Evolutionary conservation across 2,329 filamentous ascomycete species (phyloP).

Genomic region (Fusarium temperatum): DNA sequence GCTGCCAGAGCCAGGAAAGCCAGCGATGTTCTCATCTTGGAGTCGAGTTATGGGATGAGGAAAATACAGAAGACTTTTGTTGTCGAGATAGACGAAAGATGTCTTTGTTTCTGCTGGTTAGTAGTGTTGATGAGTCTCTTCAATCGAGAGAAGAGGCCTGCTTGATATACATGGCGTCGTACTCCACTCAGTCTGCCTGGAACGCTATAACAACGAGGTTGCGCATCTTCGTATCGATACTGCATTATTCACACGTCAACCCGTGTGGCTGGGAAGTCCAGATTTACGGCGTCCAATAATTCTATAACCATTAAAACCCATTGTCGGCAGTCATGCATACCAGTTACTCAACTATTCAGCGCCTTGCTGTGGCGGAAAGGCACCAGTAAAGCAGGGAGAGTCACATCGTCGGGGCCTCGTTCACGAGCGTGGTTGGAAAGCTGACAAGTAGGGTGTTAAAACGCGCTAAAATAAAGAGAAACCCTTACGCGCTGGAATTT

Average conservation of each 20-base stretch:
- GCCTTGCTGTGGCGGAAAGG: constrained; percentile 3
- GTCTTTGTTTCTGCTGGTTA: background rate
- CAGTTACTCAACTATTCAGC: background rate
- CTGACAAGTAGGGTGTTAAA: background rate
- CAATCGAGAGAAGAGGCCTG: background rate
- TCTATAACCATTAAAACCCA: constrained; percentile 3
- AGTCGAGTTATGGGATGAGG: background rate
- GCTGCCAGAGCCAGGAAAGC: constrained; percentile 50
- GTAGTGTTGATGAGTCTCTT: background rate
- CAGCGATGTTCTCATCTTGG: constrained; percentile 34
- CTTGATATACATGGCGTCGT: constrained; percentile 29
- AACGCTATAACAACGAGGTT: constrained; percentile 8
- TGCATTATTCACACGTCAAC: constrained; percentile 27
- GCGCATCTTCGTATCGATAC: background rate
- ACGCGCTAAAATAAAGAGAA: background rate
- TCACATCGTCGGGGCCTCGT: background rate
- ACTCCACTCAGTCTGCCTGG: constrained; percentile 7
- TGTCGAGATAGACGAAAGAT: background rate
- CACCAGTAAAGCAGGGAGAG: constrained; percentile 17
- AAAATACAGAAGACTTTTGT: no score
- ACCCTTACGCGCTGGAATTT: background rate
- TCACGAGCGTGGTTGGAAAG: constrained; percentile 1
- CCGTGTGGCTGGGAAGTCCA: constrained; percentile 21
- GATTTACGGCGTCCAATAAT: background rate
- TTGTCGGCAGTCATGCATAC: constrained; percentile 4